These are phyloP conservation scores for Achaetomium macrosporum DNA, from an alignment of 2,329 filamentous ascomycete species.

Conservation along the genomic window DNA sequence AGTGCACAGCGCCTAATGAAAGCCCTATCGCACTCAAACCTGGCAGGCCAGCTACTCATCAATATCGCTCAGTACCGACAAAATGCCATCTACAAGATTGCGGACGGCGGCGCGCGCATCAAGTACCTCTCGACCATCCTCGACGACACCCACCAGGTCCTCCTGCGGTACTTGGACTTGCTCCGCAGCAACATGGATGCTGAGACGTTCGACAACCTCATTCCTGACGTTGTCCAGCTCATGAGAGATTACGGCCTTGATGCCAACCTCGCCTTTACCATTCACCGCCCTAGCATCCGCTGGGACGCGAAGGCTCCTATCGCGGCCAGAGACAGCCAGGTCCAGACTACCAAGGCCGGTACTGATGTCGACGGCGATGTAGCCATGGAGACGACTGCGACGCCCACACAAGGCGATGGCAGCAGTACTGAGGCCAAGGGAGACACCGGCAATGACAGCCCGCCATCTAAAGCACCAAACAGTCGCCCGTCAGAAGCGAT, in stretches of 20 bases:
- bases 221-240: conserved; percentile 69
- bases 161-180: conserved; percentile 85
- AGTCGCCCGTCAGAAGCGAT: conserved; percentile 44
- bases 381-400: conserved; percentile 36
- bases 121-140: conserved; percentile 84
- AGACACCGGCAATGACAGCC: neutral
- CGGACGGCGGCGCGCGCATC: conserved; percentile 69
- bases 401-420: conserved; percentile 30
- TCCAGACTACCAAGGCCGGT: conserved; percentile 17
- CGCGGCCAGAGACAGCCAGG: conserved; percentile 13
- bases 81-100: conserved; percentile 71
- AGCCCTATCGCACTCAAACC: conserved; percentile 67
- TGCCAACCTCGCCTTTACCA: conserved; percentile 75
- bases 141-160: conserved; percentile 80
- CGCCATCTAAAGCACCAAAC: conserved; percentile 21
- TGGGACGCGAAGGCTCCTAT: conserved; percentile 33
- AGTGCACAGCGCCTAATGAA: conserved; percentile 76
- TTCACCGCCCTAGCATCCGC: conserved; percentile 69
- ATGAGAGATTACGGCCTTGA: conserved; percentile 76
- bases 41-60: conserved; percentile 79
- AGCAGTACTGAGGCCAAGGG: conserved; percentile 17
- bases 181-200: conserved; percentile 72
- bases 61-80: conserved; percentile 86
- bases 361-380: conserved; percentile 54
- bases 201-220: conserved; percentile 69